A percentile compares a stretch with the other conserved stretches of the same genome.
Conservation (phyloP, 192 early-diverging fungal genomes). For the Coemansia pectinata region DNA sequence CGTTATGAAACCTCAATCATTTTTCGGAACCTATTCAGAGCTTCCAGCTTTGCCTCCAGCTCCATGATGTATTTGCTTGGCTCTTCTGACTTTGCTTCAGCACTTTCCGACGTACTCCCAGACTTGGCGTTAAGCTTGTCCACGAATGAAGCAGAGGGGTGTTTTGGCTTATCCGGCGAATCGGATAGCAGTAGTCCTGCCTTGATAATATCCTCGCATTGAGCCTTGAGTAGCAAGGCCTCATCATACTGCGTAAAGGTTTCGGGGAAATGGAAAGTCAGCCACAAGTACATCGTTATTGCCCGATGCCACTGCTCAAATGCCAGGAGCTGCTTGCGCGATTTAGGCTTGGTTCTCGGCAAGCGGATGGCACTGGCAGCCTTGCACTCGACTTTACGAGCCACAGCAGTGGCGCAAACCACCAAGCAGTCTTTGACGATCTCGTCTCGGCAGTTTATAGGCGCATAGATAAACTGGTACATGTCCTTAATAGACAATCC, state of each 20-base stretch:
- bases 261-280: conserved; percentile 66
- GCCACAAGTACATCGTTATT: conserved; percentile 88
- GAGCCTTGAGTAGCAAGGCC: conserved; percentile 55
- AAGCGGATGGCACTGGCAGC: conserved; percentile 59
- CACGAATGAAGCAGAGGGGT: background rate
- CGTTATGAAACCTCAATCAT: background rate
- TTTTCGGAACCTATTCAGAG: background rate
- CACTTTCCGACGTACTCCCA: background rate
- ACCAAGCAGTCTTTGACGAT: conserved; percentile 13
- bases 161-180: background rate
- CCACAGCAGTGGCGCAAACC: conserved; percentile 35
- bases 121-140: background rate
- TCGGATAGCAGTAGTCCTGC: conserved; percentile 24
- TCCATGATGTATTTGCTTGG: background rate
- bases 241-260: conserved; percentile 57
- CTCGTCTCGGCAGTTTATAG: conserved; percentile 54
- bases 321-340: conserved; percentile 36
- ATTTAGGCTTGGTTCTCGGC: conserved; percentile 30
- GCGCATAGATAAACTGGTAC: conserved; percentile 69
- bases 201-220: conserved; percentile 56
- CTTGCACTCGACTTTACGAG: conserved; percentile 29
- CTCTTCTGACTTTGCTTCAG: background rate
- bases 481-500: conserved; percentile 66
- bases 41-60: background rate
- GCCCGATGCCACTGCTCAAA: conserved; percentile 77